phyloP scores from a whole-genome alignment of 306 rosid species.

The Lathyrus oleraceus region DNA sequence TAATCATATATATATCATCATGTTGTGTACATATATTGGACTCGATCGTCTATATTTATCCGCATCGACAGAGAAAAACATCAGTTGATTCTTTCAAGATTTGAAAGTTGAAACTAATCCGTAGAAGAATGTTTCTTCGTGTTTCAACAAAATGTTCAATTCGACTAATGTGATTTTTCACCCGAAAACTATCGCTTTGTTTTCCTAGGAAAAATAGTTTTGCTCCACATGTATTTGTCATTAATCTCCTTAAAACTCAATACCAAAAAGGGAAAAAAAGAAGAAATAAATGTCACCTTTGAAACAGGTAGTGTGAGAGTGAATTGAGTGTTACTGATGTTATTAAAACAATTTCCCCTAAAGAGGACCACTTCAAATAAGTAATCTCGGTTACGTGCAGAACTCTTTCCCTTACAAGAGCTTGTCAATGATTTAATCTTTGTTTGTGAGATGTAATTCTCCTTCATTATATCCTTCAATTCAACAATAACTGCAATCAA shows the following conservation, averaged over 20 bases:
- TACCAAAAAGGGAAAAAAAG: not conserved
- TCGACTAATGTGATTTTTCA: not conserved
- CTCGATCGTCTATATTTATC: conserved; percentile 20
- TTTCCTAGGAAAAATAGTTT: not conserved
- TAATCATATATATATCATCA: conserved; percentile 1
- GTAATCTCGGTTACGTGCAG: not conserved
- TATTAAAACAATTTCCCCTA: not conserved
- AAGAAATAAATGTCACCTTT: not conserved
- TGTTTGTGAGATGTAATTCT: not conserved
- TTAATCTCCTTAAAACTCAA: not conserved
- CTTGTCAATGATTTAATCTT: too few species aligned
- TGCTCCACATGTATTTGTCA: not conserved
- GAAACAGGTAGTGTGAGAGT: not conserved
- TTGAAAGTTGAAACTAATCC: too few species aligned
- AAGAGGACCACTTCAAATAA: not conserved
- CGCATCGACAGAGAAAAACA: not conserved
- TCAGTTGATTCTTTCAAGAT: not conserved
- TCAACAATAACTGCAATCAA: too few species aligned
- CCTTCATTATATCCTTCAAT: not conserved
- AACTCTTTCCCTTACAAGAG: too few species aligned
- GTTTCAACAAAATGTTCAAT: not conserved
- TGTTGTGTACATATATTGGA: conserved; percentile 27
- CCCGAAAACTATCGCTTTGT: not conserved
- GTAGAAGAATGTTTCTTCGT: not conserved
- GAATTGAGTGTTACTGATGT: not conserved